Conservation (phyloP, 768 basidiomycete genomes). For the Mycena epipterygia region DNA sequence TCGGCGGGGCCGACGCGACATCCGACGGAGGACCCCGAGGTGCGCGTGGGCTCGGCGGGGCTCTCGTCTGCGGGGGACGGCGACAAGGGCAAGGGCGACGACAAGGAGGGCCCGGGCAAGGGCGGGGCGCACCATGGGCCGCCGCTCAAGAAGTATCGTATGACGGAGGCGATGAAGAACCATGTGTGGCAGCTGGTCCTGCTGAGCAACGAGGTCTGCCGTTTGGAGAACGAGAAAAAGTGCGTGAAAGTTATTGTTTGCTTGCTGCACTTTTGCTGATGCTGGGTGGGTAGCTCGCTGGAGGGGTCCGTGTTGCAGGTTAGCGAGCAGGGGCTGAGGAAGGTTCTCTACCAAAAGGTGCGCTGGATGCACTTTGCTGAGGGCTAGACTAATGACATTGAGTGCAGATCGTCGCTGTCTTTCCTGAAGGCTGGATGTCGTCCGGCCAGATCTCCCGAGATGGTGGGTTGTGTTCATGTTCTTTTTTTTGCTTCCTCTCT, state of each 20-base stretch:
- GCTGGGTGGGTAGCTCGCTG: slow-evolving; percentile 52
- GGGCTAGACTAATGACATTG: not conserved
- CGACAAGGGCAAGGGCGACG: slow-evolving; percentile 43
- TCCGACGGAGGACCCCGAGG: slow-evolving; percentile 63
- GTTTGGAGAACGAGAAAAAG: slow-evolving; percentile 66
- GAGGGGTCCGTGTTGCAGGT: slow-evolving; percentile 81
- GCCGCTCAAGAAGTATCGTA: slow-evolving; percentile 81
- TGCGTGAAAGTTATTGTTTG: slow-evolving; percentile 36
- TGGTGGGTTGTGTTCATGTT: slow-evolving; percentile 61
- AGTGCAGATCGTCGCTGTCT: slow-evolving; percentile 78
- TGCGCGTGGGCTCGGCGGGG: slow-evolving; percentile 25
- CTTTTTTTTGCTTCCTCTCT: not conserved
- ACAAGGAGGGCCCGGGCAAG: slow-evolving; percentile 46
- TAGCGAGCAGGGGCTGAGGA: slow-evolving; percentile 86
- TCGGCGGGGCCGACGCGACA: slow-evolving; percentile 58
- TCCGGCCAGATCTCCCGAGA: slow-evolving; percentile 90
- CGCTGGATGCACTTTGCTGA: slow-evolving; percentile 22
- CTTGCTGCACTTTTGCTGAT: slow-evolving; percentile 11
- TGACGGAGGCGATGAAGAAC: slow-evolving; percentile 86
- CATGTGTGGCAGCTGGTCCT: slow-evolving; percentile 86
- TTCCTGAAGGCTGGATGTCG: slow-evolving; percentile 88
- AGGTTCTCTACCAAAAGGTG: slow-evolving; percentile 85
- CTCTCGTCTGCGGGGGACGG: slow-evolving; percentile 30
- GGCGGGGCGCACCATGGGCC: slow-evolving; percentile 60
- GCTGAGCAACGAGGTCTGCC: slow-evolving; percentile 86